Conservation (phyloP, 768 basidiomycete species). For the Macrolepiota fuliginosa region DNA sequence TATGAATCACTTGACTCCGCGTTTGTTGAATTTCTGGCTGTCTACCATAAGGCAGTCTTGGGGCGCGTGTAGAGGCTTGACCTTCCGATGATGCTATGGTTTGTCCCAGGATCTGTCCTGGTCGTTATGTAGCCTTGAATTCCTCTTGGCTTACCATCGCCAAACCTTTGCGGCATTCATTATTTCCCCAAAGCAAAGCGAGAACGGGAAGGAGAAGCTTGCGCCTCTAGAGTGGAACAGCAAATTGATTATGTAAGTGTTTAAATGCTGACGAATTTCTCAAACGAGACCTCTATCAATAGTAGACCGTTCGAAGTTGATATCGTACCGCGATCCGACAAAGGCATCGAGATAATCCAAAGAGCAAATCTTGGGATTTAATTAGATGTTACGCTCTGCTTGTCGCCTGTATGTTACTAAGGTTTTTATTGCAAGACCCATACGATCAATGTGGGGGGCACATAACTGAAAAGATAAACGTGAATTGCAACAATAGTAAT, state of each 20-base stretch:
- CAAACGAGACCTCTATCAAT: conserved; percentile 9
- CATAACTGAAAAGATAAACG: not conserved
- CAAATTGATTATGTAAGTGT: conserved; percentile 22
- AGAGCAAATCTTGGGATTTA: conserved; percentile 12
- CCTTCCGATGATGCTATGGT: too few relatives aligned
- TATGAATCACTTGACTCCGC: too few relatives aligned
- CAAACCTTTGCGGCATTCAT: conserved; percentile 26
- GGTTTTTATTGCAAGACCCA: too few relatives aligned
- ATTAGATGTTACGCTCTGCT: not conserved
- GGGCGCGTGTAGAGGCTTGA: too few relatives aligned
- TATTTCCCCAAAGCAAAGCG: conserved; percentile 29
- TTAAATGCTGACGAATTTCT: not conserved
- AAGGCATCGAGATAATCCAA: conserved; percentile 19
- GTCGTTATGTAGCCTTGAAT: conserved; percentile 30
- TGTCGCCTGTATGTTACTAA: too few relatives aligned
- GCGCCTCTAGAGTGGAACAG: conserved; percentile 22
- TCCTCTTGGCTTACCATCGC: conserved; percentile 30
- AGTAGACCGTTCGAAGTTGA: conserved; percentile 21
- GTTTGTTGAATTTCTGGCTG: too few relatives aligned
- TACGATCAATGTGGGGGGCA: not conserved
- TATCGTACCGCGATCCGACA: conserved; percentile 20
- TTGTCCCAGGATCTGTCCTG: conserved; percentile 31
- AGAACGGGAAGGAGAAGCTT: conserved; percentile 25
- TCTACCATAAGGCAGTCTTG: too few relatives aligned
- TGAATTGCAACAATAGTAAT: conserved; percentile 6